Percentiles rank a stretch among this genome's conserved stretches.
Conservation (phyloP, 2,329 filamentous ascomycete genomes). For the Emergomyces orientalis region DNA sequence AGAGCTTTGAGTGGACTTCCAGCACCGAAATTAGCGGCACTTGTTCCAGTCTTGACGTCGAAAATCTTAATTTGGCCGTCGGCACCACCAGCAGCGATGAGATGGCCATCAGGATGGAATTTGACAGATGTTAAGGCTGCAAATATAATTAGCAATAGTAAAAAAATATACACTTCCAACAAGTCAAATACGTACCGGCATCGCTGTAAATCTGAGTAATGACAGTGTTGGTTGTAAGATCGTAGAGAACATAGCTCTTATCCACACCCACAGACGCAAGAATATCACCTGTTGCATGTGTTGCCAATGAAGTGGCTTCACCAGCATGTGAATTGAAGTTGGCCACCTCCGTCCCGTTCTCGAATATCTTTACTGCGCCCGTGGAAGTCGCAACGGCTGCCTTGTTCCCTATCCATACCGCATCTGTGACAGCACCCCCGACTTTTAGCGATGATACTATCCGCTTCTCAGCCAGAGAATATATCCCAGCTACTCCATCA, state of each 20-base stretch:
- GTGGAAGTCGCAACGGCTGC: slow-evolving; percentile 64
- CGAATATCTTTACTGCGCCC: slow-evolving; percentile 71
- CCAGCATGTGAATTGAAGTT: slow-evolving; percentile 76
- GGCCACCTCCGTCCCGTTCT: slow-evolving; percentile 58
- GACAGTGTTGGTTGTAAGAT: slow-evolving; percentile 57
- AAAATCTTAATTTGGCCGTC: slow-evolving; percentile 80
- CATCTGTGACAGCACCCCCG: slow-evolving; percentile 58
- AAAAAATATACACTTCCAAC: neutral
- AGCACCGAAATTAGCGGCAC: slow-evolving; percentile 62
- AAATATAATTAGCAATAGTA: slow-evolving; percentile 22
- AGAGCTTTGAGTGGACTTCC: slow-evolving; percentile 62
- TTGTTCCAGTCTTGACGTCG: slow-evolving; percentile 69
- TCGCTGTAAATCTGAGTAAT: slow-evolving; percentile 73
- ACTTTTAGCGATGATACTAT: slow-evolving; percentile 58
- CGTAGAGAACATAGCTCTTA: slow-evolving; percentile 88
- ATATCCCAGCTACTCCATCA: slow-evolving; percentile 67
- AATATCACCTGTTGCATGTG: slow-evolving; percentile 76
- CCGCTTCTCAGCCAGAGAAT: slow-evolving; percentile 66
- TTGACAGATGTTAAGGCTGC: slow-evolving; percentile 64
- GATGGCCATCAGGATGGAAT: slow-evolving; percentile 95
- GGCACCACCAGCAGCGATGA: slow-evolving; percentile 74
- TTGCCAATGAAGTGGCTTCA: slow-evolving; percentile 62
- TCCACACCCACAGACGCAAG: slow-evolving; percentile 81
- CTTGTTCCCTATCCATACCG: slow-evolving; percentile 51
- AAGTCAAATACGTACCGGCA: slow-evolving; percentile 50